Evolutionary conservation across 2,329 filamentous ascomycete genomes (phyloP).

Genomic region (Beauveria varroae): DNA sequence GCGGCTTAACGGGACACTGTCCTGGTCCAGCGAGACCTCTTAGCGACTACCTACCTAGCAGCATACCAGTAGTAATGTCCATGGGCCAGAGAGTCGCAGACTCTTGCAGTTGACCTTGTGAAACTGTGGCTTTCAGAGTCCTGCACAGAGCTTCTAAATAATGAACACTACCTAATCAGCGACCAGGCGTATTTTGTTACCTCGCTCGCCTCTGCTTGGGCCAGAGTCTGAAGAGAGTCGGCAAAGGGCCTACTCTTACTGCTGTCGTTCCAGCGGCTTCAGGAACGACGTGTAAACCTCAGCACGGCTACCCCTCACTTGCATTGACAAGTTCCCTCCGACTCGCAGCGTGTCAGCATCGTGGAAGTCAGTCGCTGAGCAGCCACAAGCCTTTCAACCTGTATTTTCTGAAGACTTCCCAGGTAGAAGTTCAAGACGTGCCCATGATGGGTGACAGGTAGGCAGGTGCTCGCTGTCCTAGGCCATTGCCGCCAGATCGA

Average conservation of each 20-base stretch:
- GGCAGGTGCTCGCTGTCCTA: too few relatives aligned
- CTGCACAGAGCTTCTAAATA: too few relatives aligned
- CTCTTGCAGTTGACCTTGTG: not conserved
- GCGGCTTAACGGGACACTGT: not conserved
- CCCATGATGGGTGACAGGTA: not conserved
- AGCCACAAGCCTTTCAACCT: not conserved
- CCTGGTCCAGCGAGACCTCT: not conserved
- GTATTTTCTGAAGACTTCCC: too few relatives aligned
- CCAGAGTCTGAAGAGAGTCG: not conserved
- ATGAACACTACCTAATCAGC: too few relatives aligned
- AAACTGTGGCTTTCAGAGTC: not conserved
- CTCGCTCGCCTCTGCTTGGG: not conserved
- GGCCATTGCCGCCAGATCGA: too few relatives aligned
- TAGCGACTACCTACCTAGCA: not conserved
- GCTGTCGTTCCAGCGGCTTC: conserved; percentile 17
- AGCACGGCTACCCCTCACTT: conserved; percentile 18
- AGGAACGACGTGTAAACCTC: conserved; percentile 16
- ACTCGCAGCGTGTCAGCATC: not conserved
- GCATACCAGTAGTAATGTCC: not conserved
- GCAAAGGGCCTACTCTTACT: too few relatives aligned
- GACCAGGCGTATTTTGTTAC: not conserved
- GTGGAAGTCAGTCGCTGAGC: not conserved
- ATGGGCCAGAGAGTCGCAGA: too few relatives aligned
- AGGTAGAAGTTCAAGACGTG: not conserved
- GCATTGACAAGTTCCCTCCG: not conserved